Base-by-base conservation (phyloP, 179 eudicot genomes). In the Dionaea muscipula region DNA sequence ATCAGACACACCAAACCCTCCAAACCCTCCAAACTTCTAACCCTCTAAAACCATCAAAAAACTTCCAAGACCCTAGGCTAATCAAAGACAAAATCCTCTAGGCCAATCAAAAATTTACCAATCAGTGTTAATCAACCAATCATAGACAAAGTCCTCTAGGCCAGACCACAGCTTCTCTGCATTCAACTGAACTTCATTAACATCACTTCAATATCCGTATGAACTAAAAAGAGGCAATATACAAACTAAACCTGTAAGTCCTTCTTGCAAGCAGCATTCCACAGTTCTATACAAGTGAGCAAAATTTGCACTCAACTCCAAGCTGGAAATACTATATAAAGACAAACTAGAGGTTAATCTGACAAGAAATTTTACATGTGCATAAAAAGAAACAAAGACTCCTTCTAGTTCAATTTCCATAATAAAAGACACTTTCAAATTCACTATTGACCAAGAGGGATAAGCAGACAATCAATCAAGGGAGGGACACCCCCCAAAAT, bases 201-300 rank as follows among this genome's bases (percentile, higher is more conserved):
- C 40, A 50, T 47, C 38, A 57, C 64, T 27, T 38, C 28, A 56
- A 59, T 20, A 21, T 25, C 45, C 51, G 41, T 41, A 44, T 26
- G 19, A 33, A 59, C 35, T 40, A 36, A 59, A 3, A 12, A 49
- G 26, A 11, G 37, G 39, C 28, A 51, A 5, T n/a, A 57, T 25
- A 33, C 53, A 47, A 59, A 66, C 28, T 43, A 64, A 63, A 91
- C 98, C 98, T 80, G 98, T 91, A 65, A 91, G 91, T 53, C 95
- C 98, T 63, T 91, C 98, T 69, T 90, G 98, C n/a, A 81, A 95
- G 53, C 98, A 91, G 67, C 95, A 91, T 73, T 91, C 98, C 60
- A 87, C 94, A 82, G 87, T 84, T 59, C 98, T 57, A 91, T 91
- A 69, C 98, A 87, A 16, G 98, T 25, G 98, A 91, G 82, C 95